Evolutionary conservation across 495 filamentous ascomycete genomes (phyloP).

Genomic region (Mytilinidion resinicola): DNA sequence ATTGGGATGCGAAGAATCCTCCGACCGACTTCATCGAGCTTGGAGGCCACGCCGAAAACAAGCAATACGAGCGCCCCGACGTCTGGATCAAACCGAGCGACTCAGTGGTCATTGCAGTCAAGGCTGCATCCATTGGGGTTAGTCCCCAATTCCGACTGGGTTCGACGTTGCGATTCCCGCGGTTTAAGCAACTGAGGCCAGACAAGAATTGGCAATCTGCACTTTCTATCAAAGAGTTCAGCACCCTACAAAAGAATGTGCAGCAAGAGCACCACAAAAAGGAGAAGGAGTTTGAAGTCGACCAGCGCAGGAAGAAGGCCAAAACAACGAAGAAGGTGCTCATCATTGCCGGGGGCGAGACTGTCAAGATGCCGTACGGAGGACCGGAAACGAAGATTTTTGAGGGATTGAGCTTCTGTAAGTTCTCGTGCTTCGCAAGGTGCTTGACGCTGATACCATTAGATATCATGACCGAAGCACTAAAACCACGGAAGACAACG

Average conservation of each 20-base stretch:
- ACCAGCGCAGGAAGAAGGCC: slow-evolving; percentile 60
- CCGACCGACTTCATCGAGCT: slow-evolving; percentile 77
- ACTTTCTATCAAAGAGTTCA: slow-evolving; percentile 69
- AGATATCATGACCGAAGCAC: slow-evolving; percentile 57
- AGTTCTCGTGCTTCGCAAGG: background rate
- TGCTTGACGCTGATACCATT: background rate
- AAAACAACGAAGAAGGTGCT: slow-evolving; percentile 56
- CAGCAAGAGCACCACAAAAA: slow-evolving; percentile 67
- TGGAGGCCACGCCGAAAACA: slow-evolving; percentile 58
- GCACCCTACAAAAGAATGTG: slow-evolving; percentile 60
- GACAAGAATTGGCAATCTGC: slow-evolving; percentile 82
- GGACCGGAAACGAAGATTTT: slow-evolving; percentile 59
- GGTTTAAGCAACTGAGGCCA: slow-evolving; percentile 73
- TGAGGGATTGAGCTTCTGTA: slow-evolving; percentile 65
- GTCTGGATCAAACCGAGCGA: slow-evolving; percentile 90
- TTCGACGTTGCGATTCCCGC: slow-evolving; percentile 81
- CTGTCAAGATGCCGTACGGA: slow-evolving; percentile 44
- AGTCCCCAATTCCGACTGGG: slow-evolving; percentile 73
- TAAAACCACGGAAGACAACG: slow-evolving; percentile 54
- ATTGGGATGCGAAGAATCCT: slow-evolving; percentile 75
- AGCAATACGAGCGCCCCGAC: slow-evolving; percentile 75
- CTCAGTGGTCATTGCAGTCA: slow-evolving; percentile 80
- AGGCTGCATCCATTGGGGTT: slow-evolving; percentile 71
- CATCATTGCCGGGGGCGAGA: slow-evolving; percentile 56
- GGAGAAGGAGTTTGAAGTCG: slow-evolving; percentile 75